Evolutionary conservation across 1,284 basidiomycete genomes (phyloP), one percentile per base, ranked within the genome.

Genomic region (Somion occarium): DNA sequence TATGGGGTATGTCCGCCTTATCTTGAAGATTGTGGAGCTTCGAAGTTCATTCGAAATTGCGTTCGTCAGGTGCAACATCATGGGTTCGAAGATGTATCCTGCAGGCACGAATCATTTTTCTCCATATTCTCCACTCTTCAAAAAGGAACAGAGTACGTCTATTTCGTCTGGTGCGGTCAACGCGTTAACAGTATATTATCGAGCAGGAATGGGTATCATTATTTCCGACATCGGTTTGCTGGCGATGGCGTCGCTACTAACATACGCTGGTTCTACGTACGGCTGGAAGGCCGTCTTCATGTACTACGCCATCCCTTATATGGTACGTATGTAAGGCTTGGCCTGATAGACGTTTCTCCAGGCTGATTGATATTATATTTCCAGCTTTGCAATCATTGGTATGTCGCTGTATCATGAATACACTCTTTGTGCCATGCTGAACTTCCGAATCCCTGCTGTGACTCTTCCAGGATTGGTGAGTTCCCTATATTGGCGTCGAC

Each of bases 111-210:
- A 68, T 50, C 77, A 91, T 73, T 86, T 91, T 67, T 70, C 73
- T 56, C 90, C 89, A 4, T 75, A 73, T 41, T 85, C 89, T 2
- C 69, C 83, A 54, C 76, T 92, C 53, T 94, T 92, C 74, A 85
- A 87, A 58, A 79, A 84, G 20, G 72, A 79, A 53, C 87, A 93
- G 52, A 66, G 76, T 59, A 63, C 61, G 51, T 58, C 18, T n/a
- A 1, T 34, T 38, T n/a, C 23, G 44, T 38, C 38, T 30, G 24
- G 12, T 47, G 5, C 13, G 15, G 11, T 42, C n/a, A n/a, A n/a
- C n/a, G n/a, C n/a, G n/a, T n/a, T n/a, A n/a, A n/a, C n/a, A n/a
- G n/a, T n/a, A n/a, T n/a, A n/a, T n/a, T 18, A 19, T 41, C 18
- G 15, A 41, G 18, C 52, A 69, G 67, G 66, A 5, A 41, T 56